A percentile compares a stretch with the other conserved stretches of the same genome.
Conservation (phyloP, 331 rosid species). For the Phaseolus coccineus region DNA sequence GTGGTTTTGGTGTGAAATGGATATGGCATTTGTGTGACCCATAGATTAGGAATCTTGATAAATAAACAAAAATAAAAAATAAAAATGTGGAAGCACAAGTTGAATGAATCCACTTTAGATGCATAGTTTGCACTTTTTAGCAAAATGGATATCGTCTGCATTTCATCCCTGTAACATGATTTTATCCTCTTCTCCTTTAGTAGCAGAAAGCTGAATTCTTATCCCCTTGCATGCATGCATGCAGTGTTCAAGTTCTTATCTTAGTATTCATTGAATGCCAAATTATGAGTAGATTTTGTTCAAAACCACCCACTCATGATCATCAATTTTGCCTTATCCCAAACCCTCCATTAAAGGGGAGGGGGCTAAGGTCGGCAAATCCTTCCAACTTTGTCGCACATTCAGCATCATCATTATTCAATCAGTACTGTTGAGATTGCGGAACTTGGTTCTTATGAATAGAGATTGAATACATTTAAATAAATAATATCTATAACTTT, state of each 20-base stretch:
- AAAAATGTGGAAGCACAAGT: constrained; percentile 1
- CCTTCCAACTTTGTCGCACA: constrained; percentile 43
- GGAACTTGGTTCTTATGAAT: constrained; percentile 20
- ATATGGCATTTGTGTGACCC: constrained; percentile 43
- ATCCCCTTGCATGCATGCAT: constrained; percentile 42
- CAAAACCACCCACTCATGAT: constrained; percentile 7
- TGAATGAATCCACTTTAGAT: constrained; percentile 36
- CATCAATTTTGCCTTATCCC: constrained; percentile 45
- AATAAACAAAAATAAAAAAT: background rate
- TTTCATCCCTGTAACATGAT: constrained; percentile 28
- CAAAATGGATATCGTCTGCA: constrained; percentile 19
- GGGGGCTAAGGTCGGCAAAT: constrained; percentile 49
- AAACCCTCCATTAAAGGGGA: background rate
- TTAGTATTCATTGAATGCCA: constrained; percentile 11
- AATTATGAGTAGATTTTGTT: constrained; percentile 7
- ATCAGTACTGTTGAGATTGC: constrained; percentile 19
- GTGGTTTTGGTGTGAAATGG: constrained; percentile 42
- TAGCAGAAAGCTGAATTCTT: constrained; percentile 34
- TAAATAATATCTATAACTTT: too few relatives aligned
- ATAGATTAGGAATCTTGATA: constrained; percentile 34
- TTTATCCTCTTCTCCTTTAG: constrained; percentile 40
- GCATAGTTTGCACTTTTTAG: constrained; percentile 40
- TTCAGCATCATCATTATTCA: background rate
- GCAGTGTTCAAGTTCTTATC: constrained; percentile 20
- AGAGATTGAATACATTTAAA: too few relatives aligned